A percentile compares a stretch with the other conserved stretches of the same genome.
Evolutionary conservation across 139 green algal genomes (phyloP).

Genomic region (Microglena sp.): DNA sequence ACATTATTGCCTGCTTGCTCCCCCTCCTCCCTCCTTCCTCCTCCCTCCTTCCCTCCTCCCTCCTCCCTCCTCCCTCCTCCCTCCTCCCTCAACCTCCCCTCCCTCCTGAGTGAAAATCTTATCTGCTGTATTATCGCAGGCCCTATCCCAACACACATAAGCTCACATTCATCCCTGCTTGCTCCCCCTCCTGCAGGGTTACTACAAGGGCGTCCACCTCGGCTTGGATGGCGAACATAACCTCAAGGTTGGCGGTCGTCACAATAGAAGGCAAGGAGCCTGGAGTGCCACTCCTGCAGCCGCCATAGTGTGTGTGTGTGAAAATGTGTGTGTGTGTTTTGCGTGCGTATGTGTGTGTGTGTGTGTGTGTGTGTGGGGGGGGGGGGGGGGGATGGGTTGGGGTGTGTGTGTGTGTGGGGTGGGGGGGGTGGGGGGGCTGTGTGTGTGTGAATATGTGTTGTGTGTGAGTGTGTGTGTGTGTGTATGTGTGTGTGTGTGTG

Average conservation of each 20-base stretch:
- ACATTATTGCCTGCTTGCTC: too few relatives aligned
- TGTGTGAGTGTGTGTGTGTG: background rate
- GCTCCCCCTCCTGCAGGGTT: background rate
- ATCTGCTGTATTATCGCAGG: too few relatives aligned
- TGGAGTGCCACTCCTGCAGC: background rate
- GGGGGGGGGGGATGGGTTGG: conserved; percentile 54
- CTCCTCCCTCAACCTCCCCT: too few relatives aligned
- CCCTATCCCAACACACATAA: background rate
- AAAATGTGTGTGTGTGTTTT: background rate
- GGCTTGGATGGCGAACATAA: conserved; percentile 77
- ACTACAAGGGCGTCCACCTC: conserved; percentile 44
- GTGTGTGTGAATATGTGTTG: background rate
- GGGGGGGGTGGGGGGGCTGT: background rate
- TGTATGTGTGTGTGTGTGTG: conserved; percentile 2
- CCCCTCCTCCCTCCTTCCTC: too few relatives aligned
- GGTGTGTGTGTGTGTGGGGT: background rate
- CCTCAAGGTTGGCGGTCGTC: conserved; percentile 25
- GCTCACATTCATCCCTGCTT: background rate
- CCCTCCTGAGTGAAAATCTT: too few relatives aligned
- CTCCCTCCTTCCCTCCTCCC: too few relatives aligned
- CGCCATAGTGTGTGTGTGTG: conserved; percentile 1
- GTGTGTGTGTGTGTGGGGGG: background rate
- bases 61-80: too few relatives aligned
- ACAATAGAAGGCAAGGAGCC: conserved; percentile 51
- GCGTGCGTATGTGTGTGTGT: background rate